Conservation (phyloP, 805 yeast genomes). For the Yamadazyma tumulicola region DNA sequence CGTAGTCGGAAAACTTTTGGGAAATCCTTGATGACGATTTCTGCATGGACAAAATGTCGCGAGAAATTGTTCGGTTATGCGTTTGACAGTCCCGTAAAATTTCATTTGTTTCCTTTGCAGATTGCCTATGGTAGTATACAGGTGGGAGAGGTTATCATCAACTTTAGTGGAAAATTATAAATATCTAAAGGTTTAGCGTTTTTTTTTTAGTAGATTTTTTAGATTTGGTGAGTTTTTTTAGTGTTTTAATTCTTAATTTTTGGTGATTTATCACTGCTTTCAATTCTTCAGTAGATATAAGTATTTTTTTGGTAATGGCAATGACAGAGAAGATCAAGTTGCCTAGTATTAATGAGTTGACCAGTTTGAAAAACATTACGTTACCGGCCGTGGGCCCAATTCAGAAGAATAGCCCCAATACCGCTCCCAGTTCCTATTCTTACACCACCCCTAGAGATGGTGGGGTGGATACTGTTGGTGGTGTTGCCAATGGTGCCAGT, state of each 20-base stretch:
- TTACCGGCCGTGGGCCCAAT: conserved; percentile 8
- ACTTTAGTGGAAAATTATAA: neutral
- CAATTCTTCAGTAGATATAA: neutral
- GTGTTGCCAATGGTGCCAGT: neutral
- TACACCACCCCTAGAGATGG: neutral
- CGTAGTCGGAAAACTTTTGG: no score
- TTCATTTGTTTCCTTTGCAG: no score
- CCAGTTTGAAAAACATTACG: conserved; percentile 10
- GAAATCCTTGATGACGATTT: no score
- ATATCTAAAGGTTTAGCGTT: neutral
- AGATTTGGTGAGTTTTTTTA: neutral
- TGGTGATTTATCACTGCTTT: no score
- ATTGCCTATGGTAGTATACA: no score
- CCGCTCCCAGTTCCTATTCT: neutral
- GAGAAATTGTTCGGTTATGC: no score
- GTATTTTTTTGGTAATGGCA: neutral
- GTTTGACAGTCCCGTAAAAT: no score
- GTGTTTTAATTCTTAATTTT: neutral
- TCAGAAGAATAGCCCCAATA: neutral
- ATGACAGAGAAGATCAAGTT: conserved; percentile 16
- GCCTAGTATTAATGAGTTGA: conserved; percentile 26
- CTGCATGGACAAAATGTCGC: no score
- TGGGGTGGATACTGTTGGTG: neutral
- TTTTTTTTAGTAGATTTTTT: neutral
- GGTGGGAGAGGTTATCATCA: no score